These are phyloP conservation scores for Candolleomyces eurysporus DNA, from an alignment of 768 basidiomycete species.

Conservation along the genomic window DNA sequence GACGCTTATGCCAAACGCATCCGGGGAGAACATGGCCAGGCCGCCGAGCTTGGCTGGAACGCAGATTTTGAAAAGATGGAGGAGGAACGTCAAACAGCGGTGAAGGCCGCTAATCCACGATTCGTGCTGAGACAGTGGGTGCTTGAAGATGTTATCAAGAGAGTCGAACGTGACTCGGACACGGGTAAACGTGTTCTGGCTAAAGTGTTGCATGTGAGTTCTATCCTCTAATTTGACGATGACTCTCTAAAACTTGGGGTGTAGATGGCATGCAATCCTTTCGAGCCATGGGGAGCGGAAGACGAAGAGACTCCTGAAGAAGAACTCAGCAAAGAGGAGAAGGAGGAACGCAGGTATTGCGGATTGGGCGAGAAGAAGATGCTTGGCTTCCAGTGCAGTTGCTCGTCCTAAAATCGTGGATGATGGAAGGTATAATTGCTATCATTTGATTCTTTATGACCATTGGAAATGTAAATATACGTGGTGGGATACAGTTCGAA, in stretches of 20 bases:
- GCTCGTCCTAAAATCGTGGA: constrained; percentile 40
- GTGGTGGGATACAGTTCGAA: neutral
- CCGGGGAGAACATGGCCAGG: constrained; percentile 46
- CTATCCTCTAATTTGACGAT: neutral
- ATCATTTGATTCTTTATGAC: neutral
- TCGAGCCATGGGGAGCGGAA: constrained; percentile 85
- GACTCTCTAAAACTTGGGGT: constrained; percentile 1
- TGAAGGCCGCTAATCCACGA: constrained; percentile 73
- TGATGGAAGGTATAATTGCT: neutral
- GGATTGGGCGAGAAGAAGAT: constrained; percentile 71
- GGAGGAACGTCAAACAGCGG: constrained; percentile 45
- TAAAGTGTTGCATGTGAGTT: constrained; percentile 77
- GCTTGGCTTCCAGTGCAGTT: constrained; percentile 93
- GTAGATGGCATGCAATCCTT: constrained; percentile 89
- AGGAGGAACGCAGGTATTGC: constrained; percentile 75
- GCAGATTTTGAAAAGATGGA: constrained; percentile 32
- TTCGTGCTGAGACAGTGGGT: constrained; percentile 96
- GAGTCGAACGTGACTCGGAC: constrained; percentile 63
- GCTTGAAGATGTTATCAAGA: constrained; percentile 85
- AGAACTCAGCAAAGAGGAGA: constrained; percentile 54
- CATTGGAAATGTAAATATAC: neutral
- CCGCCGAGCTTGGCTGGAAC: constrained; percentile 2
- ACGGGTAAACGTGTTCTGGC: constrained; percentile 68
- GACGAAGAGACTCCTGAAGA: constrained; percentile 41
- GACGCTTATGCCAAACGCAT: constrained; percentile 59